A percentile compares a stretch with the other conserved stretches of the same genome.
Conservation (phyloP, 441 rosid genomes). For the Pelargonium cotyledonis region DNA sequence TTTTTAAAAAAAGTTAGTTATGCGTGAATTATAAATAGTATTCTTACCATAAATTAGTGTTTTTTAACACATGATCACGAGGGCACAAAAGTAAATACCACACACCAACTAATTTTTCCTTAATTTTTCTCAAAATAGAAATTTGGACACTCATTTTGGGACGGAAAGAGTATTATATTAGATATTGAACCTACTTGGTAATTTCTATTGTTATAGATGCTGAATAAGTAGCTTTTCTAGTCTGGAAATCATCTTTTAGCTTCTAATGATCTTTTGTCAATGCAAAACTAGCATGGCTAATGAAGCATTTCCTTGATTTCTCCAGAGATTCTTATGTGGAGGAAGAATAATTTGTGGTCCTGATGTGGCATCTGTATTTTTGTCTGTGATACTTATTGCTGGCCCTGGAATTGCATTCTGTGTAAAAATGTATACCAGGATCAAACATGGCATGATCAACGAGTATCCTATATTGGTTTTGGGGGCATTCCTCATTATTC, state of each 20-base stretch:
- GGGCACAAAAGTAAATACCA: no score
- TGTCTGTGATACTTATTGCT: slow-evolving; percentile 63
- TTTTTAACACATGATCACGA: no score
- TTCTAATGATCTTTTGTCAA: neutral
- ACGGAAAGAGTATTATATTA: no score
- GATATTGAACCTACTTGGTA: no score
- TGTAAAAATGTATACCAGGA: slow-evolving; percentile 37
- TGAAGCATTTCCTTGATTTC: slow-evolving; percentile 15
- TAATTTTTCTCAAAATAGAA: no score
- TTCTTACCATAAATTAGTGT: no score
- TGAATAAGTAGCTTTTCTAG: neutral
- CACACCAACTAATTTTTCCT: no score
- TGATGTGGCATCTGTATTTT: slow-evolving; percentile 60
- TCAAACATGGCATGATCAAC: slow-evolving; percentile 25
- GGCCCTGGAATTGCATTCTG: slow-evolving; percentile 66
- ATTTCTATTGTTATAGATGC: no score
- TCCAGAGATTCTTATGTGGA: slow-evolving; percentile 71
- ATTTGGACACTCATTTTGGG: no score
- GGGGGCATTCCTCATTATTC: slow-evolving; percentile 44
- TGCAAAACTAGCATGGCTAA: neutral
- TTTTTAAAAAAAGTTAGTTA: no score
- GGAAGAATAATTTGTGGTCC: slow-evolving; percentile 86
- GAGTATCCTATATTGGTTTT: slow-evolving; percentile 31
- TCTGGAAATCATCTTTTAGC: neutral
- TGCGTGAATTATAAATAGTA: no score